A percentile compares a stretch with the other conserved stretches of the same genome.
Conservation (phyloP, 176 grass and related monocot species). For the Zoysia pacifica region DNA sequence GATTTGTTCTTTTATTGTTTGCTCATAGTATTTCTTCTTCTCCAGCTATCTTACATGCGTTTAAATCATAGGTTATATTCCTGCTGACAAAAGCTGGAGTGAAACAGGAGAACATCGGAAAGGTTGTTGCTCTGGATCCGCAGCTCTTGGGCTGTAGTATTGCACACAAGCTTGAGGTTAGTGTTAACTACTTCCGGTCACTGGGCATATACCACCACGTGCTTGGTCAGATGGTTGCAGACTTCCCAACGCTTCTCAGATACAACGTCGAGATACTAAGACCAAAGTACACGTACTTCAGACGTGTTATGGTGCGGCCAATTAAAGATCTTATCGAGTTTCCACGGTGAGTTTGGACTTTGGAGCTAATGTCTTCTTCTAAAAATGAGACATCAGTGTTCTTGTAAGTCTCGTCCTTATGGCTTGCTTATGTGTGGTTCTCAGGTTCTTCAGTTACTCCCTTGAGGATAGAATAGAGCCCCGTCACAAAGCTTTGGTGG, state of each 20-base stretch:
- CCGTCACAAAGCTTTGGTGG: constrained; percentile 69
- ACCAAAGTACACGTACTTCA: constrained; percentile 86
- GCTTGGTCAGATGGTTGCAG: constrained; percentile 78
- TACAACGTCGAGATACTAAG: constrained; percentile 77
- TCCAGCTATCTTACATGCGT: constrained; percentile 33
- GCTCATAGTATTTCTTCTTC: neutral
- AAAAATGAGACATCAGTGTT: neutral
- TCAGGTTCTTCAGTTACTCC: constrained; percentile 96
- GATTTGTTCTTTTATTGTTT: neutral
- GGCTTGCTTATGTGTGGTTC: neutral
- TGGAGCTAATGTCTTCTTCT: neutral
- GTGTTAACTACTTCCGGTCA: constrained; percentile 86
- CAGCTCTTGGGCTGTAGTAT: constrained; percentile 93
- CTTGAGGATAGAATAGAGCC: constrained; percentile 77
- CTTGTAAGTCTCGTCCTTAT: neutral
- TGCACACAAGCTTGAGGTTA: constrained; percentile 74
- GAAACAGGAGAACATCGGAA: constrained; percentile 72
- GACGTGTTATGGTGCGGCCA: constrained; percentile 92
- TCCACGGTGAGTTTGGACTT: constrained; percentile 53
- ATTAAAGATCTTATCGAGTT: constrained; percentile 87
- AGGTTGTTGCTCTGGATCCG: constrained; percentile 87
- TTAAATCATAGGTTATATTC: constrained; percentile 65
- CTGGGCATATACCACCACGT: constrained; percentile 71
- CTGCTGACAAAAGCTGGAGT: constrained; percentile 84
- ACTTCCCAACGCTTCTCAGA: constrained; percentile 88